Base-by-base conservation (phyloP, 179 eudicot genomes). In the Carnegiea gigantea region DNA sequence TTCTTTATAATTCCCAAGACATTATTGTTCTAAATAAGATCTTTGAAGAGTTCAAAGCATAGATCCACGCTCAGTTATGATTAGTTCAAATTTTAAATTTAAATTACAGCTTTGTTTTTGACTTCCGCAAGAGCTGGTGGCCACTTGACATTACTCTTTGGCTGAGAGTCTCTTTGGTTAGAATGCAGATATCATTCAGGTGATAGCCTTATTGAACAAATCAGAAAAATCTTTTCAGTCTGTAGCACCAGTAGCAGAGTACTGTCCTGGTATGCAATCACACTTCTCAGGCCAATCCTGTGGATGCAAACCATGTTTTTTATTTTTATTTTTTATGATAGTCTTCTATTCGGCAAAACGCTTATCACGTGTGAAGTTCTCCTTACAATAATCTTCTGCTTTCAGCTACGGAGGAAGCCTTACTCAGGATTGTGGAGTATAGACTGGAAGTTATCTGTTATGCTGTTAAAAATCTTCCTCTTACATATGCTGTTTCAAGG, bases 141-240 rank as follows among this genome's bases (percentile, higher is more conserved):
- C 49, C 26, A 73, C 26, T n/a, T 43, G 62, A 51, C 73, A 9
- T 54, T 54, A 36, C 71, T 43, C 67, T 67, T 71, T 77, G 54
- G 38, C 88, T 86, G 51, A 86, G 73, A 78, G 43, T 77, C 85
- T 80, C 21, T 87, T 71, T 89, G 81, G 84, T 83, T 89, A 96
- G 99, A 84, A 88, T 94, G 98, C 97, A 93, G 97, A 93, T 88
- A 88, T 80, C 85, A 91, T 96, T 79, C 90, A 88, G 85, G 93
- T 92, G 80, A 89, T 84, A 84, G 79, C 89, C 82, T 79, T 93
- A 79, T 80, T 84, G 40, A 89, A 91, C 82, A 90, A 89, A 82
- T 89, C 97, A 24, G 87, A 38, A 20, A 88, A 77, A 54, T 80
- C 91, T 76, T 62, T 83, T 23, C 86, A 89, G 88, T 84, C 87